phyloP scores from a whole-genome alignment of 2,329 filamentous ascomycete genomes.

The Xylaria sp. region DNA sequence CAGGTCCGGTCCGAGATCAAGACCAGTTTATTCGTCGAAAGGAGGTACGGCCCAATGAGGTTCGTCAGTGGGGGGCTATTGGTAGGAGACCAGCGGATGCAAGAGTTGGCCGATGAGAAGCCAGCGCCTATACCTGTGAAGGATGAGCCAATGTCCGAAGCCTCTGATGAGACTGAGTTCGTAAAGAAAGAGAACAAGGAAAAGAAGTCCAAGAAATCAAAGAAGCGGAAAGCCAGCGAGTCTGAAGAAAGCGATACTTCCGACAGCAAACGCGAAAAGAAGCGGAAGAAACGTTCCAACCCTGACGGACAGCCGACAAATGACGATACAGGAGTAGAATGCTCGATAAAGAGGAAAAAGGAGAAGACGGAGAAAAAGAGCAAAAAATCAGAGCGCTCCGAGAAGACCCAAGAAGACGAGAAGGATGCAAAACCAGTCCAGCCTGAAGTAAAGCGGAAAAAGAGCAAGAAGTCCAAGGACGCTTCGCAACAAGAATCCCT shows the following conservation, averaged over 20 bases:
- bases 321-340: conserved; percentile 43
- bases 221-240: conserved; percentile 55
- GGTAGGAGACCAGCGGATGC: conserved; percentile 65
- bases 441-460: conserved; percentile 44
- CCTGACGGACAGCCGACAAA: conserved; percentile 36
- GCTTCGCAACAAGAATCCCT: conserved; percentile 50
- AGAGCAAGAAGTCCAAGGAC: conserved; percentile 48
- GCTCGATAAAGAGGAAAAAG: conserved; percentile 45
- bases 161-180: conserved; percentile 36
- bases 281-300: conserved; percentile 53
- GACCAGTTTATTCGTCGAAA: conserved; percentile 77
- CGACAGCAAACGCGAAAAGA: conserved; percentile 51
- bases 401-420: conserved; percentile 44
- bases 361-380: conserved; percentile 48
- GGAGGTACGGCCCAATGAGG: conserved; percentile 81
- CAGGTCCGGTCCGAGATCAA: conserved; percentile 75
- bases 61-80: conserved; percentile 88
- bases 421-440: conserved; percentile 21
- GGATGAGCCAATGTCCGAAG: conserved; percentile 50
- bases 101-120: conserved; percentile 46
- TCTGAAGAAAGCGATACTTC: conserved; percentile 50
- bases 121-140: conserved; percentile 54
- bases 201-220: conserved; percentile 56
- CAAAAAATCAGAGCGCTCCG: conserved; percentile 47
- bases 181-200: conserved; percentile 52